A percentile compares a stretch with the other conserved stretches of the same genome.
These are phyloP conservation scores for Mortierella sp. DNA, from an alignment of 371 early-diverging fungal genomes.

Conservation along the genomic window DNA sequence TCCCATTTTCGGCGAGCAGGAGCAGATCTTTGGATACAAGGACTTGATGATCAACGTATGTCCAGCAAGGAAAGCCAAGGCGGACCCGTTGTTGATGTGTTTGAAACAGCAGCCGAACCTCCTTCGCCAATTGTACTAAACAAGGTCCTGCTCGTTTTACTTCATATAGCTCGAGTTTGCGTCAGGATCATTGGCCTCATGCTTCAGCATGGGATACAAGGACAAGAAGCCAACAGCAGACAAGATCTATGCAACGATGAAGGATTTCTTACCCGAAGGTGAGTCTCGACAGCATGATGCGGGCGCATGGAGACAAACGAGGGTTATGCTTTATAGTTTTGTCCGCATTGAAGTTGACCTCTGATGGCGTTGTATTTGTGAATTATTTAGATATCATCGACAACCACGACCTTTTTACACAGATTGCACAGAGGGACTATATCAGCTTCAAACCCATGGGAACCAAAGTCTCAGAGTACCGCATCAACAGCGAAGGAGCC, in stretches of 20 bases:
- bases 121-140: background rate
- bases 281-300: conserved; percentile 9
- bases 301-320: background rate
- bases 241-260: conserved; percentile 61
- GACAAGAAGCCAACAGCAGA: conserved; percentile 62
- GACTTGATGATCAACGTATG: conserved; percentile 77
- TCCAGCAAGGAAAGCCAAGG: background rate
- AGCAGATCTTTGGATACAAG: conserved; percentile 91
- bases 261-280: conserved; percentile 64
- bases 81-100: background rate
- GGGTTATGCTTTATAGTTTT: background rate
- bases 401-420: conserved; percentile 73
- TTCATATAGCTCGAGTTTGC: conserved; percentile 77
- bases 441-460: conserved; percentile 76
- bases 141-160: background rate
- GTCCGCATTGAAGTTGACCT: background rate
- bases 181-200: conserved; percentile 82
- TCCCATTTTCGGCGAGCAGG: conserved; percentile 91
- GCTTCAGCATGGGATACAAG: conserved; percentile 72
- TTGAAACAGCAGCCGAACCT: background rate
- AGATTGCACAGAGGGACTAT: conserved; percentile 71
- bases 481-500: conserved; percentile 57
- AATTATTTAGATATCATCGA: conserved; percentile 60
- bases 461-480: conserved; percentile 78
- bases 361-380: background rate